These are phyloP conservation scores for Pelargonium myrrhifolium DNA, from an alignment of 441 rosid genomes.

Conservation along the genomic window DNA sequence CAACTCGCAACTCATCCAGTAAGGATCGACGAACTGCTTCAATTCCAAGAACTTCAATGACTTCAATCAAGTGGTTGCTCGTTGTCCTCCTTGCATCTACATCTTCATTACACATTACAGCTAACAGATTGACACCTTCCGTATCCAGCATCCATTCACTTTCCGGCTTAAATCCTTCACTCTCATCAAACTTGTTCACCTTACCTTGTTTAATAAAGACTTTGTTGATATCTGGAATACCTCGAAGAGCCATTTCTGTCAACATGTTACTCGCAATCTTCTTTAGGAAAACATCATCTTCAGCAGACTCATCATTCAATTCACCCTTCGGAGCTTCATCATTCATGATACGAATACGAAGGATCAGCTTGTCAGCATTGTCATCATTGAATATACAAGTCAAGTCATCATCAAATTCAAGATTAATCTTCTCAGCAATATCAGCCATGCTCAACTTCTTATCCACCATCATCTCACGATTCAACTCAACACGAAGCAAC, in stretches of 20 bases:
- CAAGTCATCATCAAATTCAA: conserved; percentile 87
- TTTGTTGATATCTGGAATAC: conserved; percentile 93
- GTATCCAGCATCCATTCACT: conserved; percentile 99
- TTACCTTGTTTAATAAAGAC: conserved; percentile 82
- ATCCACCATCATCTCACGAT: conserved; percentile 99
- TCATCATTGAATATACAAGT: conserved; percentile 97
- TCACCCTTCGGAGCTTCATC: conserved; percentile 96
- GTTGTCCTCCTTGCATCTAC: conserved; percentile 89
- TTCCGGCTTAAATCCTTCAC: conserved; percentile 65
- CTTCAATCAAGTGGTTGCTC: conserved; percentile 95
- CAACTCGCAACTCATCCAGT: conserved; percentile 89
- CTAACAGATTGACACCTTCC: conserved; percentile 96
- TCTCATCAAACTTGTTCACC: conserved; percentile 73
- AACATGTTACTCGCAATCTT: conserved; percentile 98
- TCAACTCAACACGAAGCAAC: conserved; percentile 94
- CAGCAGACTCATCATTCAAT: conserved; percentile 78
- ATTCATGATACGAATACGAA: conserved; percentile 94
- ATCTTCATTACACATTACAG: conserved; percentile 92
- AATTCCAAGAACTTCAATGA: conserved; percentile 91
- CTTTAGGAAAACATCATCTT: conserved; percentile 95
- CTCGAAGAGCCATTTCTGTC: conserved; percentile 98
- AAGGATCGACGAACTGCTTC: conserved; percentile 93
- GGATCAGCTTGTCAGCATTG: conserved; percentile 86
- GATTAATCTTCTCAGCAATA: conserved; percentile 94
- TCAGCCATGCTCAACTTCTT: conserved; percentile 97